Evolutionary conservation across 345 rosid genomes (phyloP).

Genomic region (Linum usitatissimum): DNA sequence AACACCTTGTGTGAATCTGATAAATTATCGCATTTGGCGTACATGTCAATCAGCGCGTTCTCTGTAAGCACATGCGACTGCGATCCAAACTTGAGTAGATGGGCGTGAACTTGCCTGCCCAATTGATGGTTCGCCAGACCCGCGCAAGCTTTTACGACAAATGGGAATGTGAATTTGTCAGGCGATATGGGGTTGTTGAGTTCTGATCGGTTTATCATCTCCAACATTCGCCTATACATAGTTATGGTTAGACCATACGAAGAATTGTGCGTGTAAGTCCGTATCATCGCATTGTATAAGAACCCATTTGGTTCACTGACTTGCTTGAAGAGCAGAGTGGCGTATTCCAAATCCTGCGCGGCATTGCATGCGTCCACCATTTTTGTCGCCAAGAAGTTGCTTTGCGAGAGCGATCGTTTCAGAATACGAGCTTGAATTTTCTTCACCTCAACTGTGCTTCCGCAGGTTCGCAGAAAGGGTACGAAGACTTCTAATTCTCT

Average conservation of each 20-base stretch:
- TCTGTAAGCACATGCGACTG: constrained; percentile 24
- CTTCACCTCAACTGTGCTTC: constrained; percentile 24
- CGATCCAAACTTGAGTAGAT: constrained; percentile 35
- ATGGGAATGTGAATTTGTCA: constrained; percentile 47
- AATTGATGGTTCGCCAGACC: constrained; percentile 21
- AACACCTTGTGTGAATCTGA: constrained; percentile 10
- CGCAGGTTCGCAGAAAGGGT: constrained; percentile 31
- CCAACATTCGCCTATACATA: constrained; percentile 31
- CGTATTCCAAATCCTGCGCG: constrained; percentile 30
- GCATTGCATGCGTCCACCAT: constrained; percentile 39
- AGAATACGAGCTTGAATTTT: constrained; percentile 32
- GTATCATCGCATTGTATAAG: constrained; percentile 43
- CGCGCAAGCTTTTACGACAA: constrained; percentile 38
- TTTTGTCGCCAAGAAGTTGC: constrained; percentile 42
- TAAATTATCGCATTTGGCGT: constrained; percentile 27
- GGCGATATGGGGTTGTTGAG: constrained; percentile 23
- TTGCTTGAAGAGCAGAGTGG: constrained; percentile 31
- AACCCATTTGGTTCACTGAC: constrained; percentile 35
- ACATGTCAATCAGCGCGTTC: constrained; percentile 45
- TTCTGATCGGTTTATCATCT: background rate
- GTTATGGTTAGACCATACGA: constrained; percentile 18
- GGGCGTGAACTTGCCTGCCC: constrained; percentile 38
- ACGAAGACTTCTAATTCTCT: constrained; percentile 34
- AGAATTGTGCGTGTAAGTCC: constrained; percentile 33
- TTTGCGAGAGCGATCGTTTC: constrained; percentile 33